Evolutionary conservation across 140 eudicot species (phyloP), one percentile per base, ranked within the genome.

Genomic region (Bidens hawaiensis): DNA sequence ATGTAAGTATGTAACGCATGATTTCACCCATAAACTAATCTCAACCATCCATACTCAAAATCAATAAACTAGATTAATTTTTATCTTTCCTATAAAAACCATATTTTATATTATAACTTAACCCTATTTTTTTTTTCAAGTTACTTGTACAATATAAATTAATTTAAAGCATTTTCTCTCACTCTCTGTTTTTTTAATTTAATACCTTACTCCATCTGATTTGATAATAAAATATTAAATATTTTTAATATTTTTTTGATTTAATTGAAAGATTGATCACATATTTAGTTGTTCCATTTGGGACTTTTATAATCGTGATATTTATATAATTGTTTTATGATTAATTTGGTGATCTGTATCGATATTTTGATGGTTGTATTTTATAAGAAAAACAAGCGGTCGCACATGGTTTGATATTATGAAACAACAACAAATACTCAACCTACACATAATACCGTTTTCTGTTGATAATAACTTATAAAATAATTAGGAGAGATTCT

Each of bases 381-480:
- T n/a, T 50, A 51, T 54, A 41, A 25, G 38, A 19, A 40, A 70
- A 71, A 50, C 76, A 61, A n/a, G 70, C 62, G 51, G 69, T 14
- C 26, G 64, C 76, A 71, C 76, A 71, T 71, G 76, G 69, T 65
- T 36, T 58, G 69, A 65, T 21, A 36, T 31, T 34, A 13, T 25
- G 17, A 38, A 27, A 27, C 42, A 33, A 60, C 30, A 21, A 64
- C 23, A 45, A 65, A 57, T n/a, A 34, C 23, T 26, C 66, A 73
- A 50, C 67, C 22, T 59, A 36, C 61, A 70, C 59, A 17, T 17
- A 12, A 60, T 51, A 65, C 73, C 69, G 74, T 65, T 74, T 74
- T 66, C 69, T 58, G 78, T 74, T 74, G 74, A 15, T 59, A n/a
- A n/a, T n/a, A 24, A n/a, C 40, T 67, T 25, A 5, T 34, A 24